Evolutionary conservation across 768 basidiomycete genomes (phyloP).

Genomic region (Polyporus arcularius): DNA sequence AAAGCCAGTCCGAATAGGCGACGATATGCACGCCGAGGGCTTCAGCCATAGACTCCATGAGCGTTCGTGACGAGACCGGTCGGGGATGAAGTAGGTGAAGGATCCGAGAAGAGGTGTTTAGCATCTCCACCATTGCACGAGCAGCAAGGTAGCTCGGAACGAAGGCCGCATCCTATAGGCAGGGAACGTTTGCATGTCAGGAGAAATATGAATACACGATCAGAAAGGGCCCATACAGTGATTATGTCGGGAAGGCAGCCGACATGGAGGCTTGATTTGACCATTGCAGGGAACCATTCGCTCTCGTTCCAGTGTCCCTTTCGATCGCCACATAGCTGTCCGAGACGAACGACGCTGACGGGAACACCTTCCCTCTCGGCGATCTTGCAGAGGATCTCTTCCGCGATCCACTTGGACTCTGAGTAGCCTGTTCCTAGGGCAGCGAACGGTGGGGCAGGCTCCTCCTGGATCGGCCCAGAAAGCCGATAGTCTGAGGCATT

Average conservation of each 20-base stretch:
- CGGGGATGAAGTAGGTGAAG: constrained; percentile 44
- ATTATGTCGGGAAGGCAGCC: not conserved
- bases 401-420: constrained; percentile 37
- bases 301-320: constrained; percentile 42
- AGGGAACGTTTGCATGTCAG: not conserved
- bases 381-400: constrained; percentile 25
- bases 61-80: constrained; percentile 31
- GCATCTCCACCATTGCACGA: constrained; percentile 32
- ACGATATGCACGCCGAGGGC: constrained; percentile 25
- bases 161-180: constrained; percentile 2
- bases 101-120: constrained; percentile 18
- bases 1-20: constrained; percentile 28
- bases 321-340: constrained; percentile 37
- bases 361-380: constrained; percentile 20
- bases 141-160: constrained; percentile 43
- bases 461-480: constrained; percentile 7
- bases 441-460: constrained; percentile 18
- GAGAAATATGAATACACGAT: no score
- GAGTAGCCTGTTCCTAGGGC: constrained; percentile 31
- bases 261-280: constrained; percentile 24
- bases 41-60: constrained; percentile 3
- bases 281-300: constrained; percentile 40
- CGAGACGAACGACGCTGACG: constrained; percentile 35
- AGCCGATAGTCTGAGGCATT: constrained; percentile 12
- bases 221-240: no score